phyloP scores from a whole-genome alignment of 1,139 yeast genomes.

The Zygosaccharomyces sapae region DNA sequence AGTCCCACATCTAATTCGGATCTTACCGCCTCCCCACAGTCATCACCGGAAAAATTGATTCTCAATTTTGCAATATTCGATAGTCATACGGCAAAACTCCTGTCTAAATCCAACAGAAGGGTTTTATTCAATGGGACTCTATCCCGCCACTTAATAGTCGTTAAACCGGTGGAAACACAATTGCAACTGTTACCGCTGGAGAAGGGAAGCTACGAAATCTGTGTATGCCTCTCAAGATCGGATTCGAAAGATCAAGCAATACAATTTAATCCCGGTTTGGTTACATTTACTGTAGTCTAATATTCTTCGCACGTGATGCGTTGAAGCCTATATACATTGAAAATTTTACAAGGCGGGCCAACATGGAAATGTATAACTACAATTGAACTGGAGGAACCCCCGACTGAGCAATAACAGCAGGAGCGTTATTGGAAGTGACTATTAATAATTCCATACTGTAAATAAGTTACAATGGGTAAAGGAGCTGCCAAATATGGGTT shows the following conservation, averaged over 20 bases:
- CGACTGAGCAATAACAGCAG: too few relatives aligned
- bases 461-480: constrained; percentile 40
- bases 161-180: constrained; percentile 8
- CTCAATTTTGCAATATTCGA: constrained; percentile 25
- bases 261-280: constrained; percentile 20
- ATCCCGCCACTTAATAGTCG: constrained; percentile 15
- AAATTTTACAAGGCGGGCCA: constrained; percentile 2
- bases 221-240: constrained; percentile 20
- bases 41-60: constrained; percentile 8
- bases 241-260: constrained; percentile 13
- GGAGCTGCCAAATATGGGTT: constrained; percentile 45
- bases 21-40: constrained; percentile 7
- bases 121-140: constrained; percentile 30
- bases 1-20: constrained; percentile 14
- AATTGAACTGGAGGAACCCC: too few relatives aligned
- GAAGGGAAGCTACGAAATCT: constrained; percentile 28
- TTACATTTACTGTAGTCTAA: constrained; percentile 12
- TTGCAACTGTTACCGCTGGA: constrained; percentile 31
- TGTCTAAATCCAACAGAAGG: constrained; percentile 27
- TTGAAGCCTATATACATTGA: neutral
- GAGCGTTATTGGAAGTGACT: too few relatives aligned
- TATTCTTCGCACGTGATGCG: neutral
- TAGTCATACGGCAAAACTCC: constrained; percentile 23
- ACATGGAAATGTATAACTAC: neutral
- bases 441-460: constrained; percentile 1